Evolutionary conservation across 164 flowering plant species (phyloP).

Genomic region (Brasenia schreberi): DNA sequence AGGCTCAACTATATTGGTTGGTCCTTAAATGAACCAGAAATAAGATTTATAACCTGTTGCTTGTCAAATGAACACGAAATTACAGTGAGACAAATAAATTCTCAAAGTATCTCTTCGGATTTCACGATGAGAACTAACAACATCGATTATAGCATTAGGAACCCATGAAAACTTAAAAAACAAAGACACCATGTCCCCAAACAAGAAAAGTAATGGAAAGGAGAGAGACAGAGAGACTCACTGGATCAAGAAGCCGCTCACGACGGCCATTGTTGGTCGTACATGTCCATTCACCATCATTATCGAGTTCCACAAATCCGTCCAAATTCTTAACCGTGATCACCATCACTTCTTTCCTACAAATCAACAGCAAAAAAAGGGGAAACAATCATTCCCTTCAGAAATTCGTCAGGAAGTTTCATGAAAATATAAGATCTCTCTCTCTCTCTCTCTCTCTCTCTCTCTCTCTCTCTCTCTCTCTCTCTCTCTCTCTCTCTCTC

Average conservation of each 20-base stretch:
- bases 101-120: too few species aligned
- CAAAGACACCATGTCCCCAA: background rate
- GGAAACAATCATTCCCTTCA: background rate
- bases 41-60: too few species aligned
- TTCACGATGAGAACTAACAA: too few species aligned
- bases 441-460: too few species aligned
- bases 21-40: too few species aligned
- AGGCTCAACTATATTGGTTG: too few species aligned
- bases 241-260: conserved; percentile 56
- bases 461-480: too few species aligned
- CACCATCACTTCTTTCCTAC: conserved; percentile 49
- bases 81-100: background rate
- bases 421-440: too few species aligned
- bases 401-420: background rate
- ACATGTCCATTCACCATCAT: conserved; percentile 68
- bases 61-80: background rate
- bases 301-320: conserved; percentile 38
- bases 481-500: too few species aligned
- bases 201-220: background rate
- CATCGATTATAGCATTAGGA: background rate
- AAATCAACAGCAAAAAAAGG: background rate
- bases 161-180: background rate
- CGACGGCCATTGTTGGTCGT: conserved; percentile 20
- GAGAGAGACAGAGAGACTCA: conserved; percentile 16
- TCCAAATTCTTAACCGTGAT: conserved; percentile 55